Evolutionary conservation across 1,139 yeast species (phyloP).

Genomic region (Suhomyces atakaporum): DNA sequence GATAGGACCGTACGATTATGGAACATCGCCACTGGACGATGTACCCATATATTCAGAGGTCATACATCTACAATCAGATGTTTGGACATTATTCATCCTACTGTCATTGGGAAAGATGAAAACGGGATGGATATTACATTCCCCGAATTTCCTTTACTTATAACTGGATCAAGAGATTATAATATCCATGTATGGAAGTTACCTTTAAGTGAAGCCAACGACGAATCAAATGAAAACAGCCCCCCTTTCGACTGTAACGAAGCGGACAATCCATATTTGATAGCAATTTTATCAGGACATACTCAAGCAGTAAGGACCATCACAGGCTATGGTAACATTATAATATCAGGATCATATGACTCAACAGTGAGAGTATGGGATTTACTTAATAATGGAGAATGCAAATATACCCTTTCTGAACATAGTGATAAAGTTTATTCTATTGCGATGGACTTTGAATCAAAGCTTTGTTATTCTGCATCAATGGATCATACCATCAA

Average conservation of each 20-base stretch:
- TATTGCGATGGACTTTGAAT: conserved; percentile 74
- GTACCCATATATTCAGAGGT: conserved; percentile 69
- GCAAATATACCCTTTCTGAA: conserved; percentile 74
- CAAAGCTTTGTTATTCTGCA: conserved; percentile 85
- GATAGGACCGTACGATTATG: conserved; percentile 63
- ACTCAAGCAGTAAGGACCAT: conserved; percentile 86
- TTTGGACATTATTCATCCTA: conserved; percentile 77
- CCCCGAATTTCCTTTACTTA: conserved; percentile 65
- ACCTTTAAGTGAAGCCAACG: conserved; percentile 53
- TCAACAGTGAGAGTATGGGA: conserved; percentile 93
- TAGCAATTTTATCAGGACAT: conserved; percentile 82
- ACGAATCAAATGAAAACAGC: conserved; percentile 24
- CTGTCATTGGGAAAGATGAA: conserved; percentile 56
- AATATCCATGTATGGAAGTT: conserved; percentile 88
- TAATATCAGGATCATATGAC: conserved; percentile 91
- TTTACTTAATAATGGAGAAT: conserved; percentile 64
- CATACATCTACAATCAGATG: conserved; percentile 94
- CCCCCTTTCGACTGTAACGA: conserved; percentile 37
- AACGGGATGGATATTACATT: conserved; percentile 64
- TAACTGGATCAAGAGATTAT: conserved; percentile 91
- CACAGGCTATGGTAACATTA: conserved; percentile 79
- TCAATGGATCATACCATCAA: conserved; percentile 88
- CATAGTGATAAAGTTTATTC: conserved; percentile 88
- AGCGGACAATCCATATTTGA: conserved; percentile 64
- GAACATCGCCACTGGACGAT: conserved; percentile 58